Evolutionary conservation across 139 green algal genomes (phyloP), one percentile per base, ranked within the genome.

Genomic region (Coelastrella sp.): DNA sequence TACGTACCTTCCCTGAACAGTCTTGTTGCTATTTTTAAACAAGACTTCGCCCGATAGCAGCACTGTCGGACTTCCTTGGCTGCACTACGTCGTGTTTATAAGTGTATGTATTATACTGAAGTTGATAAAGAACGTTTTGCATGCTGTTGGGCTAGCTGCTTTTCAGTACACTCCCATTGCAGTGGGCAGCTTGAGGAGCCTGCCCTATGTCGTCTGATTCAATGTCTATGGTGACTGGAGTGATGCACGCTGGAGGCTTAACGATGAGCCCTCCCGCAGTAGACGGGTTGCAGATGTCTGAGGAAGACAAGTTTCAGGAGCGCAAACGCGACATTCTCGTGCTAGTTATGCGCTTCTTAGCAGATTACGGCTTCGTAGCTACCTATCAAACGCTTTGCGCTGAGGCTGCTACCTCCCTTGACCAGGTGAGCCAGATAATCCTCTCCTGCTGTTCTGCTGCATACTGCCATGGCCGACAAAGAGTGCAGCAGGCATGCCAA

Each of bases 291-390:
- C 78, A 66, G 49, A 35, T 83, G 78, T 83, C 78, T 58, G 49
- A 83, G 49, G 49, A 65, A 15, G 78, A 65, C 10, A 83, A 27
- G 78, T 65, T 83, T 14, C 27, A 86, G 20, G 81, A 74, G 60
- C 81, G 81, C 11, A 86, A 74, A 70, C 81, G 81, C 27, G 81
- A 86, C 59, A 59, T 86, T 8, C 9, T 94, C 68, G 90, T 93
- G 35, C 79, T 94, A 14, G 88, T 93, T 17, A 25, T 94, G 82
- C 73, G 87, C 1, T 85, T 92, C 56, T 57, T 94, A 57, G 56
- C 59, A 9, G 92, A 94, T 58, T 66, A 83, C 24, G 89, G 91
- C 6, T 94, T 92, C 49, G 6, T 75, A 4, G 22, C 78, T 7
- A 35, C 79, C 4, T 89, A 90, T n/a, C 78, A 91, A 24, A 59